phyloP scores from a whole-genome alignment of 805 yeast genomes.

The Candida rishiriensis region DNA sequence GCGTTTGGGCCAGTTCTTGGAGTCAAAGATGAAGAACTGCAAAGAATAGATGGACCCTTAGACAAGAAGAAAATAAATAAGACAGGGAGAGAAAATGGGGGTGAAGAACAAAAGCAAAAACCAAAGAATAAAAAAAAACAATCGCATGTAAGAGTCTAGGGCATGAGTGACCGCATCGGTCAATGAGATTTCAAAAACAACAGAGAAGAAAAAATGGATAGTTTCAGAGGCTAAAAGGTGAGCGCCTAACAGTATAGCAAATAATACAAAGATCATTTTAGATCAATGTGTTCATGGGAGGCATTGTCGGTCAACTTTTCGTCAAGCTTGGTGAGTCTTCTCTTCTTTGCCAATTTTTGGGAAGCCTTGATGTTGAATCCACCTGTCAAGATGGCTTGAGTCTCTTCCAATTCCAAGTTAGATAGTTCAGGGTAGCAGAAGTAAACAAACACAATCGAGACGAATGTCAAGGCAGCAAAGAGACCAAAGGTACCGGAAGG shows the following conservation, averaged over 20 bases:
- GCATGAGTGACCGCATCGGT: too few relatives aligned
- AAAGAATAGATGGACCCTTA: too few relatives aligned
- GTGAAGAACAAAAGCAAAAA: too few relatives aligned
- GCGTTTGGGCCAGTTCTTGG: not conserved
- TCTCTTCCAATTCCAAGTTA: slow-evolving; percentile 87
- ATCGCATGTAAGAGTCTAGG: not conserved
- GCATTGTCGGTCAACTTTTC: slow-evolving; percentile 1
- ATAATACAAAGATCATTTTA: not conserved
- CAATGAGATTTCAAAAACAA: too few relatives aligned
- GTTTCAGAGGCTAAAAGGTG: too few relatives aligned
- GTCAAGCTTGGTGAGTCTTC: slow-evolving; percentile 17
- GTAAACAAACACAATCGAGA: slow-evolving; percentile 69
- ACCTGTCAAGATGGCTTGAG: slow-evolving; percentile 70
- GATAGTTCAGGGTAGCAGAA: slow-evolving; percentile 92
- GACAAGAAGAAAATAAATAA: not conserved
- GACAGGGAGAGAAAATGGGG: slow-evolving; percentile 4
- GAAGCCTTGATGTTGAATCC: slow-evolving; percentile 84
- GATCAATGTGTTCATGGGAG: slow-evolving; percentile 7
- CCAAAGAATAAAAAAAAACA: not conserved
- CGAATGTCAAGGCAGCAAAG: slow-evolving; percentile 74
- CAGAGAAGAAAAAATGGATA: too few relatives aligned
- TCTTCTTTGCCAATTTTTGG: slow-evolving; percentile 45
- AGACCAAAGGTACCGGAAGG: slow-evolving; percentile 61
- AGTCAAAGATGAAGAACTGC: too few relatives aligned
- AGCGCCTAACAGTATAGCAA: not conserved